Percentiles rank a stretch among this genome's conserved stretches.
Evolutionary conservation across 2,329 filamentous ascomycete species (phyloP).

Genomic region (Claviceps capensis): DNA sequence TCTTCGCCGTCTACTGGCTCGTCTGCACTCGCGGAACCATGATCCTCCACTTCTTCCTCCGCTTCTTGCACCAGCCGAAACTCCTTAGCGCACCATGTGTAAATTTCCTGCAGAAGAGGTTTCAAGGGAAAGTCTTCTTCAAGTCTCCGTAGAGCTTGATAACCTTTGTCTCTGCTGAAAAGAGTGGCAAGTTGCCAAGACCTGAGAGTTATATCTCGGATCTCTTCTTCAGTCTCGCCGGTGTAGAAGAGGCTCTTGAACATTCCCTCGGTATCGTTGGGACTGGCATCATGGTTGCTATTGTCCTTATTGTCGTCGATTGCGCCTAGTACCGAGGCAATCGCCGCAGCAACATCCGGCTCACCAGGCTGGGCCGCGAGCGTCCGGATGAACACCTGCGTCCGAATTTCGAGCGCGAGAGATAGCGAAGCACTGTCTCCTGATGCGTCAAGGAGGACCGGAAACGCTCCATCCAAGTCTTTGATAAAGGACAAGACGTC

Average conservation of each 20-base stretch:
- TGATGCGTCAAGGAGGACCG: slow-evolving; percentile 14
- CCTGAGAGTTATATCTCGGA: neutral
- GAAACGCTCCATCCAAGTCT: slow-evolving; percentile 18
- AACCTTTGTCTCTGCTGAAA: slow-evolving; percentile 1
- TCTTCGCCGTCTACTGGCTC: neutral
- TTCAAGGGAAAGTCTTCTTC: slow-evolving; percentile 9
- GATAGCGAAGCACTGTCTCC: slow-evolving; percentile 10
- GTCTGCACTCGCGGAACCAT: neutral
- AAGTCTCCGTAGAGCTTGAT: slow-evolving; percentile 7
- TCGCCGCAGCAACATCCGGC: slow-evolving; percentile 8
- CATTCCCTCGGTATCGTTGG: slow-evolving; percentile 11
- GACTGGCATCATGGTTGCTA: neutral
- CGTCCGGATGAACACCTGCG: slow-evolving; percentile 18
- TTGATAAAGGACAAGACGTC: slow-evolving; percentile 17
- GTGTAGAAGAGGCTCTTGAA: slow-evolving; percentile 13
- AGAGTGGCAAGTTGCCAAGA: neutral
- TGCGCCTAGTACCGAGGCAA: slow-evolving; percentile 20
- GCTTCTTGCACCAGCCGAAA: slow-evolving; percentile 6
- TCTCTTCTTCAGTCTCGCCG: neutral
- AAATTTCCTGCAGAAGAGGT: slow-evolving; percentile 9
- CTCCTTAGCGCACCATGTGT: slow-evolving; percentile 9
- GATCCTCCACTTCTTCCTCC: neutral
- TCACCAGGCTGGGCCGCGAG: slow-evolving; percentile 8
- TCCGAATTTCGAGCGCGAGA: slow-evolving; percentile 23
- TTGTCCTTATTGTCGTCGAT: neutral